Base-by-base conservation (phyloP, 1,284 basidiomycete genomes). In the Mycosarcoma mackinlayi region DNA sequence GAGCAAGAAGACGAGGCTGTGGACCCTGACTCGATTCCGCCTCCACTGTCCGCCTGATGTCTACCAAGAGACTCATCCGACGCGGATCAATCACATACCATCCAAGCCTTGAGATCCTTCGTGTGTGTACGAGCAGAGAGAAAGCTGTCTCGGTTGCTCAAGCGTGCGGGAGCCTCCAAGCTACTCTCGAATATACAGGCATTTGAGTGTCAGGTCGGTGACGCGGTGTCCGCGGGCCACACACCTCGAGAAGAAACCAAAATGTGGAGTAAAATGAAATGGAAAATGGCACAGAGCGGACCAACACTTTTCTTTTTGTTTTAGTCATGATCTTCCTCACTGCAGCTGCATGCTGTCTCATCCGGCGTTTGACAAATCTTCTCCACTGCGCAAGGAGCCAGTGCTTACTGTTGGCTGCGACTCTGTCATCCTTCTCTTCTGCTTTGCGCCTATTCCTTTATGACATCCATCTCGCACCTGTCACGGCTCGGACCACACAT, bases 1-100 rank as follows among this genome's bases (percentile, higher is more conserved):
- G 63, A 71, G 40, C 58, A 61, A 16, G 57, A 65, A 23, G 57
- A 64, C 9, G 60, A 69, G 2, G 54, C 50, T 6, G 50, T 61
- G 31, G 64, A 67, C 27, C 58, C 57, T 14, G 58, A 53, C 31
- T 67, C 60, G 14, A 42, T 66, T 14, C 57, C 63, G 14, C 63
- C 63, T 34, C 63, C 57, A 16, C 52, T 60, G 9, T 66, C 56
- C n/a, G 63, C 56, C 7, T 55, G 31, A 25, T 8, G 21, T 21
- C 31, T 28, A 35, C 18, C 9, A 8, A 25, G 18, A 6, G 33
- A 11, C 2, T 8, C 2, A 4, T 35, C n/a, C 16, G 13, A 2
- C 2, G n/a, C n/a, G n/a, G n/a, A n/a, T n/a, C n/a, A n/a, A n/a
- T n/a, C n/a, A 21, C 27, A 14, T 18, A 30, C 16, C 19, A n/a